These are phyloP conservation scores for Apostasia shenzhenica DNA, from an alignment of 106 monocot species.

Conservation along the genomic window DNA sequence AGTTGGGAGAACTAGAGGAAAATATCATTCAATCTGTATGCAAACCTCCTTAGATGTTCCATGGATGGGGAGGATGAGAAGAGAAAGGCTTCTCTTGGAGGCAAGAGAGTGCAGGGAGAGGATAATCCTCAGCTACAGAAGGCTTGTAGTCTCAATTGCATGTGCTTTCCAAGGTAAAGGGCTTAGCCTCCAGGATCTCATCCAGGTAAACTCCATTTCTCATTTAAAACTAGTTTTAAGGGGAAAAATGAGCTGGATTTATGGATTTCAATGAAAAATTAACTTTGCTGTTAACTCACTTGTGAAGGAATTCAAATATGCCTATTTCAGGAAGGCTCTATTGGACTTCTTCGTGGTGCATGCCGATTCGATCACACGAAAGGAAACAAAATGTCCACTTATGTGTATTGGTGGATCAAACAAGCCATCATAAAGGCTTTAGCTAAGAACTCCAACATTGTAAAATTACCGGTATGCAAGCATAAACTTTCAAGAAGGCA, in stretches of 20 bases:
- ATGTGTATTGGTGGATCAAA: constrained; percentile 76
- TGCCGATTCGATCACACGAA: constrained; percentile 39
- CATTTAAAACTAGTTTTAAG: neutral
- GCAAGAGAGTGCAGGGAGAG: constrained; percentile 57
- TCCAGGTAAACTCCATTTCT: constrained; percentile 32
- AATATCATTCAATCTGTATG: neutral
- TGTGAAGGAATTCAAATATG: neutral
- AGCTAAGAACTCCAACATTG: constrained; percentile 50
- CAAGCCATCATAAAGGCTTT: constrained; percentile 56
- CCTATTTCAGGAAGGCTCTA: constrained; percentile 54
- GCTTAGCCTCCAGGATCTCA: constrained; percentile 44
- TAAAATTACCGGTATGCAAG: constrained; percentile 47
- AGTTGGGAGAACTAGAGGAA: neutral
- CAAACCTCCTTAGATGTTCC: neutral
- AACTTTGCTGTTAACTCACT: neutral
- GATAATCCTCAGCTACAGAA: constrained; percentile 48
- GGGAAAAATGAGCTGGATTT: neutral
- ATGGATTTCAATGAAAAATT: too few species aligned
- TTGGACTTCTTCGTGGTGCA: constrained; percentile 55
- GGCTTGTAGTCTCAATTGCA: constrained; percentile 54
- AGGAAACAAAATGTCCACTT: constrained; percentile 59
- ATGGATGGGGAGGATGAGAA: constrained; percentile 11
- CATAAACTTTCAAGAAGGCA: neutral
- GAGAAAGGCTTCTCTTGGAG: constrained; percentile 24
- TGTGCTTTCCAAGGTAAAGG: constrained; percentile 45